Evolutionary conservation across 345 rosid genomes (phyloP).

Genomic region (Crucihimalaya himalaica): DNA sequence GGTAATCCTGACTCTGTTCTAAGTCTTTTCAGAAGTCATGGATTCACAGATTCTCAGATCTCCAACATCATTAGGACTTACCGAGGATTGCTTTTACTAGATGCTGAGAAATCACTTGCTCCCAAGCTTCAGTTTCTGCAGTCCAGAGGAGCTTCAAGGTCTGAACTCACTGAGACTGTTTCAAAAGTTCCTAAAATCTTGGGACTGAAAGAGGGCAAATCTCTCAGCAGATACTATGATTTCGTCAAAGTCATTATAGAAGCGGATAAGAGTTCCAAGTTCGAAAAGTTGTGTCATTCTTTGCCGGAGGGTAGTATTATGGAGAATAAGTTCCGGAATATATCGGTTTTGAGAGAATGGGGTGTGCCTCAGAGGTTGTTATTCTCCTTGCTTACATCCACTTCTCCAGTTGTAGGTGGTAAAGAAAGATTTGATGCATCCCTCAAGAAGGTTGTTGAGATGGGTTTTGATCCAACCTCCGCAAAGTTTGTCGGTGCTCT

Average conservation of each 20-base stretch:
- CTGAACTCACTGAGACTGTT: background rate
- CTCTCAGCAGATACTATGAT: background rate
- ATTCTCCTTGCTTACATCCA: background rate
- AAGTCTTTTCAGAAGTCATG: background rate
- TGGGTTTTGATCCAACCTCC: constrained; percentile 32
- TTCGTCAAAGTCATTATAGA: background rate
- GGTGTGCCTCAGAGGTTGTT: constrained; percentile 6
- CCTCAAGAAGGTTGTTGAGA: constrained; percentile 11
- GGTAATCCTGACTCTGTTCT: background rate
- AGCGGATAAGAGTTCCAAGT: background rate
- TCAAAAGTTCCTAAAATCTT: background rate
- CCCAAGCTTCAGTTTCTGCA: background rate
- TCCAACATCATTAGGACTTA: background rate
- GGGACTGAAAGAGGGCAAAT: background rate
- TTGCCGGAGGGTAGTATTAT: background rate
- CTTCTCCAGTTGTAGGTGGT: background rate
- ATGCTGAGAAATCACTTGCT: background rate
- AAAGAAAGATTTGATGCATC: constrained; percentile 7
- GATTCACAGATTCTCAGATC: background rate
- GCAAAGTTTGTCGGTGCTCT: constrained; percentile 28
- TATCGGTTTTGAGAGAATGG: background rate
- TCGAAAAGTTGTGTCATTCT: background rate
- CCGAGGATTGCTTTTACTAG: background rate
- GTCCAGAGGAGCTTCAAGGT: background rate
- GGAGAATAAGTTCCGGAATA: background rate